A percentile compares a stretch with the other conserved stretches of the same genome.
Conservation (phyloP, 495 filamentous ascomycete genomes). For the Sordaria brevicollis region DNA sequence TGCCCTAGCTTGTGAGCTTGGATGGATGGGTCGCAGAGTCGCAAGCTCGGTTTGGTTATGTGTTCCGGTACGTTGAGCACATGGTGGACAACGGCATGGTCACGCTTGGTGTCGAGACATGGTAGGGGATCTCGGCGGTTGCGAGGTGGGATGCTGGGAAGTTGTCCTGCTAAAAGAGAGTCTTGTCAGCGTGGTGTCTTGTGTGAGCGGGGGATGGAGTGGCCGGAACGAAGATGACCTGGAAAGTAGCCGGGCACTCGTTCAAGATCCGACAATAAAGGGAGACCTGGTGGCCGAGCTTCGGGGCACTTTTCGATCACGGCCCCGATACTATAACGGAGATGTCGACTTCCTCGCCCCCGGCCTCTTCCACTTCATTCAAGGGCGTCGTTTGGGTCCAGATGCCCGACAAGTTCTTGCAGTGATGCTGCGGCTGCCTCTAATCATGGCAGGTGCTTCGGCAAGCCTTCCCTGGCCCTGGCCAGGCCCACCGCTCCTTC, state of each 20-base stretch:
- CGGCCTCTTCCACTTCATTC: no score
- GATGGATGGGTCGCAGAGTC: not conserved
- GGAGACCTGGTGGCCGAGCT: not conserved
- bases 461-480: no score
- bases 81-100: not conserved
- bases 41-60: not conserved
- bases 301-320: no score
- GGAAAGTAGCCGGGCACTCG: not conserved
- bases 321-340: no score
- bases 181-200: not conserved
- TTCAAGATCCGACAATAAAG: not conserved
- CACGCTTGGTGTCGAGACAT: not conserved
- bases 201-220: not conserved
- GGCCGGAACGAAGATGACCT: not conserved
- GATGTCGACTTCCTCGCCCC: no score
- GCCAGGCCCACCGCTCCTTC: no score
- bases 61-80: not conserved
- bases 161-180: not conserved
- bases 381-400: no score
- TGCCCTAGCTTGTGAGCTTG: not conserved
- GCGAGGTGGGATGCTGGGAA: not conserved
- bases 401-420: no score
- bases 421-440: no score
- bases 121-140: not conserved
- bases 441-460: no score